A percentile compares a stretch with the other conserved stretches of the same genome.
Conservation (phyloP, 805 yeast genomes). For the Lipomyces spencermartinsiae region DNA sequence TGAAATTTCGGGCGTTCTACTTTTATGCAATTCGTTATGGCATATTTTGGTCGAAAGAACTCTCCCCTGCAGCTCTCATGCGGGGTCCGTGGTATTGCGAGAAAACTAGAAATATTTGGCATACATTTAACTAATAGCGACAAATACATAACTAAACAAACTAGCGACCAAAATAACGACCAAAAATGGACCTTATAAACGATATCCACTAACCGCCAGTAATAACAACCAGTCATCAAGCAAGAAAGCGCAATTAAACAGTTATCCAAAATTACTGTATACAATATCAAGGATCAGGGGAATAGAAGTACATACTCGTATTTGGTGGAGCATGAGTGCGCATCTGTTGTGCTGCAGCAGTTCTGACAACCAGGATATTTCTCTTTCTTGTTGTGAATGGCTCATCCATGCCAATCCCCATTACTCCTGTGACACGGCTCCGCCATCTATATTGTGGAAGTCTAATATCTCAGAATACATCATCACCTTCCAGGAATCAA, state of each 20-base stretch:
- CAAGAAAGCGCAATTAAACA: not conserved
- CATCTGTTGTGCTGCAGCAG: not conserved
- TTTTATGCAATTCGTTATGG: too few species aligned
- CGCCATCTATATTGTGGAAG: conserved; percentile 81
- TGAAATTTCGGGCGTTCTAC: too few species aligned
- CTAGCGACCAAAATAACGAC: not conserved
- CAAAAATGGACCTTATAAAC: not conserved
- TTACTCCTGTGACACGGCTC: conserved; percentile 1
- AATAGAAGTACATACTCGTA: not conserved
- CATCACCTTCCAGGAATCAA: conserved; percentile 99
- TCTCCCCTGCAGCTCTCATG: too few species aligned
- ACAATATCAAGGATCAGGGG: not conserved
- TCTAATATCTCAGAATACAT: conserved; percentile 97
- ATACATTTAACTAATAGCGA: conserved; percentile 1
- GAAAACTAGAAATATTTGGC: not conserved
- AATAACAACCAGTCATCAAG: not conserved
- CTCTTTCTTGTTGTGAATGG: not conserved
- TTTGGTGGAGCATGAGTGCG: not conserved
- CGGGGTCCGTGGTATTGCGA: too few species aligned
- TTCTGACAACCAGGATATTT: not conserved
- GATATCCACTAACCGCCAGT: not conserved
- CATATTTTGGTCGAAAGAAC: too few species aligned
- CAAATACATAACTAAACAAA: not conserved
- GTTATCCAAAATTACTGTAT: conserved; percentile 1
- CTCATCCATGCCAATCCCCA: not conserved